Evolutionary conservation across 106 monocot genomes (phyloP), one percentile per base, ranked within the genome.

Genomic region (Ottelia alismoides): DNA sequence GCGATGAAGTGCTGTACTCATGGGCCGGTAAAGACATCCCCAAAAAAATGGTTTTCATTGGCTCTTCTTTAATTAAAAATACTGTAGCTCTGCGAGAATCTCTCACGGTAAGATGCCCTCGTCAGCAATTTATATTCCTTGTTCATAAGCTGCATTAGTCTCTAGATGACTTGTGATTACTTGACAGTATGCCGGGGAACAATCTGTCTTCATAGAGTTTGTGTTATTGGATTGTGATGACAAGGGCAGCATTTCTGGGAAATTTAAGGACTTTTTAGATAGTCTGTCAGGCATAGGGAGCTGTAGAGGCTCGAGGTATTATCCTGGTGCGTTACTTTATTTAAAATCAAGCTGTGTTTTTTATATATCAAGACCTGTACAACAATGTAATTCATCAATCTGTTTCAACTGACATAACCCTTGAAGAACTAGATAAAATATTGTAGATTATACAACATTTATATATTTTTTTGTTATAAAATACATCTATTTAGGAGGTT

Each of bases 31-130:
- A 74, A 67, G 65, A 72, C 62, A 47, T 76, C 17, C 49, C 68
- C 50, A 92, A 92, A 62, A 92, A 92, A 58, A 62, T 92, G n/a
- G 56, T 92, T 72, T 71, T 61, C 35, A 45, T 87, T 20, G 67
- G 69, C 49, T 63, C 72, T 48, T 74, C 59, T 32, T 25, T 58
- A 17, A 45, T 62, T 52, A 69, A 47, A 47, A 65, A 66, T 35
- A 71, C 22, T 46, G 79, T 83, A 72, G 49, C 31, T 69, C 66
- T 83, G 21, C 61, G 65, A 28, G 77, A 70, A 56, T 74, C 67
- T 65, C 74, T 87, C 49, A 72, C 72, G 79, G 86, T 92, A 73
- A 31, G 48, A 52, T 44, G 17, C 25, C 22, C 11, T 31, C 22
- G 21, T 35, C n/a, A n/a, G n/a, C n/a, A 2, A 28, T 14, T 44